phyloP scores from a whole-genome alignment of 1,284 basidiomycete genomes.

The Phenoliferia sp. region DNA sequence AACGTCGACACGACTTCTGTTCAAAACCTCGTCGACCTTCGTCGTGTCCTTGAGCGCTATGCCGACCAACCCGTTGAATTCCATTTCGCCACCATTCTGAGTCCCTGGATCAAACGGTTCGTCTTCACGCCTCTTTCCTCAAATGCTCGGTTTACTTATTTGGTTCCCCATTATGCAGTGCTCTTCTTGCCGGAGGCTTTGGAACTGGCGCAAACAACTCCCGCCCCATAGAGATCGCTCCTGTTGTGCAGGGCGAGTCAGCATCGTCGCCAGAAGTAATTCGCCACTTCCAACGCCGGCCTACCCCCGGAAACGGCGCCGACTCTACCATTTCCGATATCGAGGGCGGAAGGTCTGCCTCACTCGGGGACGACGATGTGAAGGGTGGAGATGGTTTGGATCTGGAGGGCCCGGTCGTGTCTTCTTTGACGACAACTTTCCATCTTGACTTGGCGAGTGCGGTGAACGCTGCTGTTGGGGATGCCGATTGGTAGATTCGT shows the following conservation, averaged over 20 bases:
- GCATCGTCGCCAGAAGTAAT: neutral
- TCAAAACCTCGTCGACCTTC: constrained; percentile 85
- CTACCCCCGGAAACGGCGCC: neutral
- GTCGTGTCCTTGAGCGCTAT: constrained; percentile 82
- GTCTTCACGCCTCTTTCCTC: neutral
- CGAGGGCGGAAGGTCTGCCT: neutral
- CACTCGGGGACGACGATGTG: neutral
- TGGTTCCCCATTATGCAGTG: constrained; percentile 44
- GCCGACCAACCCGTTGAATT: constrained; percentile 72
- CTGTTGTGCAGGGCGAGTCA: neutral
- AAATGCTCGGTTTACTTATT: neutral
- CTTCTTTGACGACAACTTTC: constrained; percentile 72
- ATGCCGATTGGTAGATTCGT: neutral
- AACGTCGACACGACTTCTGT: constrained; percentile 79
- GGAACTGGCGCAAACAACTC: constrained; percentile 52
- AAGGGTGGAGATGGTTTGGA: neutral
- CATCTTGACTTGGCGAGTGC: constrained; percentile 74
- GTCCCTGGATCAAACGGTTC: constrained; percentile 71
- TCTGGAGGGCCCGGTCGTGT: constrained; percentile 41
- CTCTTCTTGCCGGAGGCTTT: constrained; percentile 81
- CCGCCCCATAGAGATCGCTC: constrained; percentile 60
- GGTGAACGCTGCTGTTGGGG: constrained; percentile 50
- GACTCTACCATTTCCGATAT: neutral
- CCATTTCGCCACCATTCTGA: constrained; percentile 82
- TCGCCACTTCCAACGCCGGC: constrained; percentile 1